Evolutionary conservation across 1,139 yeast genomes (phyloP), one percentile per base, ranked within the genome.

Genomic region (Candida sanyaensis): DNA sequence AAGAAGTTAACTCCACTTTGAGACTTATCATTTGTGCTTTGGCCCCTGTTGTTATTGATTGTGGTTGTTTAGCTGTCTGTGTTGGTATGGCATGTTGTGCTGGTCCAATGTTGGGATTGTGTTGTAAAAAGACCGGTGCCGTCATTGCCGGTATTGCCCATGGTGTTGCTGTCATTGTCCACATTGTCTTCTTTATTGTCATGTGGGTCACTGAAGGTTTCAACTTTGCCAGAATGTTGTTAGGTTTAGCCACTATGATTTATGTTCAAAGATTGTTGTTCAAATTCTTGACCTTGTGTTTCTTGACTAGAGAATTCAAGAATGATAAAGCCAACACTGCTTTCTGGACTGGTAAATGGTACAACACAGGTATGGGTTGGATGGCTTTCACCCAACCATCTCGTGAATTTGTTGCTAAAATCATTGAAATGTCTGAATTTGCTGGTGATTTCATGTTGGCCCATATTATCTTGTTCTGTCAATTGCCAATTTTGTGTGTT

Each of bases 281-380:
- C 81, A 91, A 93, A 78, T 69, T 88, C 62, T 77, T 93, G 78
- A 88, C 97, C 17, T 74, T 87, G 49, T 71, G 82, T 57, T 75
- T 85, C 73, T 80, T 93, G 67, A 92, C 99, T 46, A 86, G 99
- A 78, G 99, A 93, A 75, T 92, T 91, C 78, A 93, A 92, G 84
- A 92, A 90, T 62, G 99, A 95, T 71, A 92, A 88, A 67, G 81
- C 99, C 40, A 93, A 93, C 75, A 86, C 96, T 61, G 98, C 99
- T 28, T 93, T 96, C 93, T 93, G 99, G 99, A 88, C 96, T 53
- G 99, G 99, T 80, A 92, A 92, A 73, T 93, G 99, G 99, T 90
- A 92, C 71, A 92, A 96, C 54, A 78, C 90, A 55, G 96, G 96
- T 64, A 76, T 93, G 75, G 99, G 99, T 54, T 86, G 88, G 84